phyloP scores from a whole-genome alignment of 768 basidiomycete species.

The Rhizopogon salebrosus region DNA sequence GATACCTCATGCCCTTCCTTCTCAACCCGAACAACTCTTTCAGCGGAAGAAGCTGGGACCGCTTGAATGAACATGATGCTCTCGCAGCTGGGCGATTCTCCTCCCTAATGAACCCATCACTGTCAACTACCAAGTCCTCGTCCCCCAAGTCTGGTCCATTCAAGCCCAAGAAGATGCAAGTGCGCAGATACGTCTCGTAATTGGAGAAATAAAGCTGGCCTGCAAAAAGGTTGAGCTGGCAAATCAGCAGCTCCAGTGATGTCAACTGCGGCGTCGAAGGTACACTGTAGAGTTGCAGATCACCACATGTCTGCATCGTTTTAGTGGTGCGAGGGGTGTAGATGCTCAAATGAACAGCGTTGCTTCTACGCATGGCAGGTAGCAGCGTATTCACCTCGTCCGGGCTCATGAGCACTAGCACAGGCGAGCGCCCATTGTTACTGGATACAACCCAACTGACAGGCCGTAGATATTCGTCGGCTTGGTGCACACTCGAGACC shows the following conservation, averaged over 20 bases:
- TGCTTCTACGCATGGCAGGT: conserved; percentile 27
- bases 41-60: conserved; percentile 17
- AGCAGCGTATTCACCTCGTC: conserved; percentile 35
- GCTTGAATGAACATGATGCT: neutral
- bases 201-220: conserved; percentile 28
- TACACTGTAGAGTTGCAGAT: conserved; percentile 13
- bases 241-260: neutral
- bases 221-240: conserved; percentile 25
- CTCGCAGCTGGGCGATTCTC: conserved; percentile 7
- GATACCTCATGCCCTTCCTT: conserved; percentile 34
- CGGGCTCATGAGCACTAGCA: conserved; percentile 37
- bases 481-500: neutral
- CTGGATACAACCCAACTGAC: conserved; percentile 24
- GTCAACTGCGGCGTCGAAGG: conserved; percentile 3
- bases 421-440: neutral
- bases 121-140: conserved; percentile 3
- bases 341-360: conserved; percentile 32
- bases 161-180: conserved; percentile 24
- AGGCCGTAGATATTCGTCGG: conserved; percentile 21
- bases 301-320: conserved; percentile 33
- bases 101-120: conserved; percentile 18
- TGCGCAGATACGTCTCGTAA: conserved; percentile 19
- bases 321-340: conserved; percentile 35
- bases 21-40: conserved; percentile 31
- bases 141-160: conserved; percentile 12